Base-by-base conservation (phyloP, 1,284 basidiomycete species). In the Hemileccinum hortonii region DNA sequence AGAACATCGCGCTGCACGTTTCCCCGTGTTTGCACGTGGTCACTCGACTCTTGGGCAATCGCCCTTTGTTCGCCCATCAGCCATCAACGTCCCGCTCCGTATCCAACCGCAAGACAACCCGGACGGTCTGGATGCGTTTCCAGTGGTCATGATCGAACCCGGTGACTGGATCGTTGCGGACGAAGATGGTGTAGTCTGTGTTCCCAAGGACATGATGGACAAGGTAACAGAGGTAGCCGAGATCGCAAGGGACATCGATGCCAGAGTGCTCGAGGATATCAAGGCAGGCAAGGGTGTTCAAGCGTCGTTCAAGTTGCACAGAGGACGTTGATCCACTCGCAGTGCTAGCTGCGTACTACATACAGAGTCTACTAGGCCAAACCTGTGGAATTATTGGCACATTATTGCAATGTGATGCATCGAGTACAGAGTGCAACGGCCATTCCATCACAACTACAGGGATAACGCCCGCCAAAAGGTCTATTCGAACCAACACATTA, bases 131-230 rank as follows among this genome's bases (percentile, higher is more conserved):
- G 63, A 58, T 14, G 58, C 61, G 26, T 83, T 88, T 55, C 76
- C 86, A 9, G 58, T 78, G 1, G 76, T 86, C 2, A 78, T 69
- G 2, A 79, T 98, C 5, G 66, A 82, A 21, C 90, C 94, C 3
- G 89, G 87, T 3, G 95, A 97, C 66, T 81, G 87, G 74, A 80
- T 98, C 35, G 70, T 96, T 16, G 94, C 86, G 15, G 95, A 98
- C 66, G 79, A 86, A 51, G 92, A 98, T 65, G 95, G 95, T 0
- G 92, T 96, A 0, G 91, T 98, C 2, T 90, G 87, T 60, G 81
- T 97, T 16, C 87, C 92, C 1, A 73, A 69, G 22, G 74, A 71
- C 3, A 60, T 86, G 50, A 76, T 83, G 12, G 73, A 75, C 16
- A 69, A 83, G 56, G 91, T 92, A 3, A 61, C 86, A 9, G 77